Conservation (phyloP, 2,329 filamentous ascomycete genomes). For the Mycosphaerella sp. region DNA sequence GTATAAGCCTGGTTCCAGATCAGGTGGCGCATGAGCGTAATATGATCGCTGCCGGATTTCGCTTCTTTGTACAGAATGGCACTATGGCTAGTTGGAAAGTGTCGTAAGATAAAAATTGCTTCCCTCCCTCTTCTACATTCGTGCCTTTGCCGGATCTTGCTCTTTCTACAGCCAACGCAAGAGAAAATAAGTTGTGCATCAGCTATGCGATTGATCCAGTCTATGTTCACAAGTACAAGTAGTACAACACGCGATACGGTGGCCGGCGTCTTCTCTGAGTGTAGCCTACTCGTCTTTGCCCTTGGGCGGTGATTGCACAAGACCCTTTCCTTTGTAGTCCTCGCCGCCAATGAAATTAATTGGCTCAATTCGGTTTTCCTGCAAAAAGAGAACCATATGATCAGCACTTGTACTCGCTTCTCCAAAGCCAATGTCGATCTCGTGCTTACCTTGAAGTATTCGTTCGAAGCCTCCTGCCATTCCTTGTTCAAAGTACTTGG, state of each 20-base stretch:
- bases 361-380: slow-evolving; percentile 81
- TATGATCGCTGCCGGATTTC: slow-evolving; percentile 12
- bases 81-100: slow-evolving; percentile 9
- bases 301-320: slow-evolving; percentile 55
- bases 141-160: slow-evolving; percentile 10
- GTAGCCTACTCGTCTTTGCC: slow-evolving; percentile 22
- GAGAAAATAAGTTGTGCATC: slow-evolving; percentile 18
- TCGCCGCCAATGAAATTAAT: slow-evolving; percentile 76
- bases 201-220: slow-evolving; percentile 14
- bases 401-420: slow-evolving; percentile 4
- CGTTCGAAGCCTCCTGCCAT: slow-evolving; percentile 92
- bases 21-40: not conserved
- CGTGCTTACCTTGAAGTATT: slow-evolving; percentile 75
- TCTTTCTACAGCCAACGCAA: slow-evolving; percentile 24
- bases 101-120: slow-evolving; percentile 14
- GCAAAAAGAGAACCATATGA: slow-evolving; percentile 20
- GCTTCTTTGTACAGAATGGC: slow-evolving; percentile 23
- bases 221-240: slow-evolving; percentile 15
- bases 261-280: slow-evolving; percentile 14
- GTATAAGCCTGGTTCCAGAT: slow-evolving; percentile 16
- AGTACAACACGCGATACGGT: slow-evolving; percentile 15
- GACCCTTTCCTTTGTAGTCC: slow-evolving; percentile 69
- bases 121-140: slow-evolving; percentile 11
- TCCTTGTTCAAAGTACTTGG: slow-evolving; percentile 93
- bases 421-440: not conserved